A percentile compares a stretch with the other conserved stretches of the same genome.
Evolutionary conservation across 179 eudicot genomes (phyloP).

Genomic region (Beta corolliflora): DNA sequence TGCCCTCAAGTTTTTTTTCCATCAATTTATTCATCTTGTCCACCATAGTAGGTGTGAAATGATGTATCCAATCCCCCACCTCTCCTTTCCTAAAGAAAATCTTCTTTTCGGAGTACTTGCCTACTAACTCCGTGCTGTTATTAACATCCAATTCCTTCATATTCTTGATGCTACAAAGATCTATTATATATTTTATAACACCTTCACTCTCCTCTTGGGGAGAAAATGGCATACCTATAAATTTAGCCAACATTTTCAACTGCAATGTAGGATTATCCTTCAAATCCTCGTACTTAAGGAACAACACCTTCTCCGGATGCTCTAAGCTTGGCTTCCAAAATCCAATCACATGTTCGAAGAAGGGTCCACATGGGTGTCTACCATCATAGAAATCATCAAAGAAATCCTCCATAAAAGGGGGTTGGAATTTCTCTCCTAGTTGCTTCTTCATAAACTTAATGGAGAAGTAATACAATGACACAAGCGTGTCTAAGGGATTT

Average conservation of each 20-base stretch:
- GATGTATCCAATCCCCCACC: conserved; percentile 15
- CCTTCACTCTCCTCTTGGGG: conserved; percentile 21
- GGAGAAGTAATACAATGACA: too few species aligned
- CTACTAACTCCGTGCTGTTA: conserved; percentile 6
- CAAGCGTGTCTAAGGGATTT: too few species aligned
- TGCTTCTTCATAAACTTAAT: too few species aligned
- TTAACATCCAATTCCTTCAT: conserved; percentile 22
- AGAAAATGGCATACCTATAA: conserved; percentile 13
- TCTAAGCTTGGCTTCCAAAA: too few species aligned
- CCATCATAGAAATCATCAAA: too few species aligned
- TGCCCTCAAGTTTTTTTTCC: conserved; percentile 8
- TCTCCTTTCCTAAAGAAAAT: conserved; percentile 18
- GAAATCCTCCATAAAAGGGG: too few species aligned
- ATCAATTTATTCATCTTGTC: conserved; percentile 12
- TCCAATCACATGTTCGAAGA: too few species aligned
- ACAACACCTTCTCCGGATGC: too few species aligned
- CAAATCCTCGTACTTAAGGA: background rate
- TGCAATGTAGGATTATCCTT: conserved; percentile 1
- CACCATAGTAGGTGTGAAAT: conserved; percentile 16
- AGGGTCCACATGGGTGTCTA: too few species aligned
- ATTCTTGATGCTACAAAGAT: conserved; percentile 12
- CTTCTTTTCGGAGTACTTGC: background rate
- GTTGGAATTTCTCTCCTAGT: too few species aligned
- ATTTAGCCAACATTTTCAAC: conserved; percentile 14
- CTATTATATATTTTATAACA: conserved; percentile 7